Evolutionary conservation across 176 grass and related monocot species (phyloP), one percentile per base, ranked within the genome.

Genomic region (Dactylis glomerata): DNA sequence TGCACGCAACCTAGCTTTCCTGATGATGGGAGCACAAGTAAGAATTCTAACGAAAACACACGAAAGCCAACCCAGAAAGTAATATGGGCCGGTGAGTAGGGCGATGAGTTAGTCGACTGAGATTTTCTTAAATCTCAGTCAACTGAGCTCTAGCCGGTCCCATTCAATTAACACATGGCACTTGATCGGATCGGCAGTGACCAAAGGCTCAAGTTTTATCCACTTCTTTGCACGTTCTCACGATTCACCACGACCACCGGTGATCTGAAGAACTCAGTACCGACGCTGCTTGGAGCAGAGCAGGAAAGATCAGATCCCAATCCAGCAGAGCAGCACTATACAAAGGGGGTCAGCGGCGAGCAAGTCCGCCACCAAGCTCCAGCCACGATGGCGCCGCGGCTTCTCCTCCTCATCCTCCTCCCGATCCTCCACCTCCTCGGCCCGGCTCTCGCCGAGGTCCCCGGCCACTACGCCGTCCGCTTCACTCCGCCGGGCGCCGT

Each of bases 401-500:
- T 31, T 6, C 41, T 42, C 57, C 28, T 37, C 73, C 64, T 65
- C 34, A 15, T 57, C 28, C 64, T 72, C 20, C 76, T 87, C 8
- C 46, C 89, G 24, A n/a, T 87, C 11, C 73, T 71, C 33, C 16
- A 57, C 61, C 30, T 20, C 81, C n/a, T 73, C 73, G 62, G 65
- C 71, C 14, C 54, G 72, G 47, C 10, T 1, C 30, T 12, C 68
- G 6, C 81, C 34, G 76, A 77, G 11, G 24, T 81, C 73, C 80
- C 87, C 22, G 50, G 54, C 47, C 76, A 47, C 4, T 72, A 83
- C 85, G 49, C 59, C 72, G 55, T 82, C 55, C 52, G 24, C 61
- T 46, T 24, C 54, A 22, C 64, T 16, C 61, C 44, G 19, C 62
- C 10, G 61, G 6, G 19, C 20, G 32, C 46, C 10, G 62, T 56